Evolutionary conservation across 108 stramenopile genomes (phyloP), one percentile per base, ranked within the genome.

Genomic region (Stephanodiscus minutulus): DNA sequence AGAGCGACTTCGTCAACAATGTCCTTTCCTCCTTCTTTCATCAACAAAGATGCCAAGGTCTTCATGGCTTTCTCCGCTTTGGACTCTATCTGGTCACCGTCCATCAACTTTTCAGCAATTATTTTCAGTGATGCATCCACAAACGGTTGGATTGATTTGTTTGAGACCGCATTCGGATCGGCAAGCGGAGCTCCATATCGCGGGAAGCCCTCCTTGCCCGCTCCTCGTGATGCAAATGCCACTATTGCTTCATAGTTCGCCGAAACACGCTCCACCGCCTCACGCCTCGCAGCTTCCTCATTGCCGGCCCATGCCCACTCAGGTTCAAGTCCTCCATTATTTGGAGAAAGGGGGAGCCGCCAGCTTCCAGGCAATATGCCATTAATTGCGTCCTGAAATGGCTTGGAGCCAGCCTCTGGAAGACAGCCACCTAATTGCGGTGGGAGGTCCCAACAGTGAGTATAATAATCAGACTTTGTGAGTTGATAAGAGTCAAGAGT

Each of bases 341-440:
- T 83, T 20, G 85, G 81, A 59, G 74, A 53, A 43, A 93, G 72
- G 5, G 92, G 92, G 24, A 93, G 72, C 55, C 86, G 83, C 92
- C 92, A 91, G 33, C 86, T 87, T 37, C 89, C 88, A 22, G 36
- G 46, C 2, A 86, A 81, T 7, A 79, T 13, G 22, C 91, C 92
- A 52, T 94, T 84, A 64, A 94, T 91, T 5, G 89, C 85, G 15
- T 82, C 56, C 67, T 82, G 82, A 55, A 73, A 90, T 6, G 70
- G 75, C 77, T 90, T 73, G 29, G 89, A 77, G 10, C 78, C 90
- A 20, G 70, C 33, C 70, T 94, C 93, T n/a, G 61, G 50, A 17
- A 81, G 66, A 64, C 96, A 97, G 20, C 93, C 91, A 25, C 97
- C 97, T 35, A 96, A 72, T 72, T 98, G 97, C n/a, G 97, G 97